Base-by-base conservation (phyloP, 176 grass and related monocot genomes). In the Paspalum vaginatum region DNA sequence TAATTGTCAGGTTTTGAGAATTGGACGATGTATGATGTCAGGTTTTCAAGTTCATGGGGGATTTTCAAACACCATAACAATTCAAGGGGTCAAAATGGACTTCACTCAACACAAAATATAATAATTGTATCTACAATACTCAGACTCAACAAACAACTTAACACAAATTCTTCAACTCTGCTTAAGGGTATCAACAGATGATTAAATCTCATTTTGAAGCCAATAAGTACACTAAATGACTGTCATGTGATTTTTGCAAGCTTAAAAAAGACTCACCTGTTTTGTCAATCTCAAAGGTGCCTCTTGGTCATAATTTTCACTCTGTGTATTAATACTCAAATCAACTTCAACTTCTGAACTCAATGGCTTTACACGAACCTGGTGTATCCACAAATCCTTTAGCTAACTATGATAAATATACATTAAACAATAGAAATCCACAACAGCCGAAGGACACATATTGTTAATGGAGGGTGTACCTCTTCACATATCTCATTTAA, bases 331-430 rank as follows among this genome's bases (percentile, higher is more conserved):
- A 22, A 98, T 22, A 53, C 76, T 58, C 58, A 98, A 77, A 65
- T 98, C 95, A 45, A 98, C 71, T 84, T 98, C 95, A 79, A 98
- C 86, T 77, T 91, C 85, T 49, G 83, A 87, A 78, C 81, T 79
- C 54, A 26, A 55, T 74, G 95, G 88, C 84, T 94, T 94, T 75
- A 95, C 85, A 2, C 92, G 74, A 27, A 98, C 86, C 94, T 97
- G 83, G 51, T 71, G 77, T 14, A 79, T 79, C 63, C 53, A 66
- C 22, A 72, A 72, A 68, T 70, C 39, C 21, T 52, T 81, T 50
- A 70, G 49, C 54, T 7, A 74, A 40, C 55, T 72, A 79, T 71
- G 69, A 77, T 11, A 20, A 54, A 55, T 45, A 61, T 24, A 85
- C 41, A 6, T 52, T 72, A 61, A 38, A 69, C 61, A 44, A 81